Conservation (phyloP, 2,329 filamentous ascomycete species). For the Gnomoniopsis smithogilvyi region DNA sequence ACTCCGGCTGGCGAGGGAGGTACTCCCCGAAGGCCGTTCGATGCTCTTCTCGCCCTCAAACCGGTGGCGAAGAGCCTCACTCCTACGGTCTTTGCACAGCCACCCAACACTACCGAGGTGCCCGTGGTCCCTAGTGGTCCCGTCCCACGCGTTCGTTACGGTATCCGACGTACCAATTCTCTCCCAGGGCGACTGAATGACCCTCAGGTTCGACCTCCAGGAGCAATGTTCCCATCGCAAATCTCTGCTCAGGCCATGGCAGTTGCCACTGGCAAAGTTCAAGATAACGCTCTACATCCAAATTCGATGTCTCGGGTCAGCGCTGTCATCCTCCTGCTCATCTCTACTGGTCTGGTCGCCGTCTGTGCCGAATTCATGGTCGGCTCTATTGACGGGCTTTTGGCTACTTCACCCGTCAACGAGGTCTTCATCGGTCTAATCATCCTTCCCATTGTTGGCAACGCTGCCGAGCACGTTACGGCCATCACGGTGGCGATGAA, state of each 20-base stretch:
- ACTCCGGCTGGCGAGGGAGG: conserved; percentile 2
- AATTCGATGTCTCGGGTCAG: conserved; percentile 44
- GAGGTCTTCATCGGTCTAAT: conserved; percentile 71
- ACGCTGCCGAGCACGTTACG: conserved; percentile 71
- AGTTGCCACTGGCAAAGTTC: conserved; percentile 24
- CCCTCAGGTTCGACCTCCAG: conserved; percentile 42
- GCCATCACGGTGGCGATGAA: conserved; percentile 68
- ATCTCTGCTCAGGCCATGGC: conserved; percentile 37
- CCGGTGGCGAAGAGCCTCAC: conserved; percentile 66
- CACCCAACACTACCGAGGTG: conserved; percentile 27
- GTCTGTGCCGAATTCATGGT: conserved; percentile 70
- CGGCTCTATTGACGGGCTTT: conserved; percentile 62
- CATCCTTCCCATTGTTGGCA: conserved; percentile 69
- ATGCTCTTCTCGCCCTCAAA: conserved; percentile 55
- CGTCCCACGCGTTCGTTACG: conserved; percentile 56
- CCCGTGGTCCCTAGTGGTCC: conserved; percentile 36
- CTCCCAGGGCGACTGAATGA: conserved; percentile 65
- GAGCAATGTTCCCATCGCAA: conserved; percentile 47
- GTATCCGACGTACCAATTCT: conserved; percentile 72
- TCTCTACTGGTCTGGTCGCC: conserved; percentile 64
- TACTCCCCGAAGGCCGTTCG: conserved; percentile 44
- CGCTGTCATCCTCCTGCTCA: conserved; percentile 60
- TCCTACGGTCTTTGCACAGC: conserved; percentile 65
- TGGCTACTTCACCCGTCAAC: conserved; percentile 48
- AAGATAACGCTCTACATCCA: conserved; percentile 27